A percentile compares a stretch with the other conserved stretches of the same genome.
Conservation (phyloP, 352 stramenopile species). For the Phytophthora litchii region DNA sequence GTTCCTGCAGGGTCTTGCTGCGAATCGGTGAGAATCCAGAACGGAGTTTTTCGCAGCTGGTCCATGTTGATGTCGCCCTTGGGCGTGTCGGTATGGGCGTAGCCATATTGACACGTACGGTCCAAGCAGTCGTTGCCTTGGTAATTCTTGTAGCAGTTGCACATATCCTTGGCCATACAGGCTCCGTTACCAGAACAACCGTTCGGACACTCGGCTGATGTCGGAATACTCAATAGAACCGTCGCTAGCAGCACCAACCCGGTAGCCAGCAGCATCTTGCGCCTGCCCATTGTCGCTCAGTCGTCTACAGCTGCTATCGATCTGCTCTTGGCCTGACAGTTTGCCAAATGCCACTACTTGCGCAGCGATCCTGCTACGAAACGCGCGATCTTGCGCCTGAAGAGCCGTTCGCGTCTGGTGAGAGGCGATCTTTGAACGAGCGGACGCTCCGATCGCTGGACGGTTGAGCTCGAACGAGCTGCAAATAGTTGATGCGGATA, state of each 20-base stretch:
- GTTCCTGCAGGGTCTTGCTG: constrained; percentile 70
- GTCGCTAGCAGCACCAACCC: constrained; percentile 29
- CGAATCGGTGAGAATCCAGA: constrained; percentile 72
- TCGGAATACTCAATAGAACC: constrained; percentile 24
- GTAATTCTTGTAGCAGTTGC: constrained; percentile 87
- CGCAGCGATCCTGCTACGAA: not conserved
- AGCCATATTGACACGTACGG: constrained; percentile 86
- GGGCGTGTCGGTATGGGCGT: constrained; percentile 91
- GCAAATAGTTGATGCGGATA: constrained; percentile 20
- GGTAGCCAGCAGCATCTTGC: constrained; percentile 20
- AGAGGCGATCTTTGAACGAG: constrained; percentile 29
- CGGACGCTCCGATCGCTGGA: constrained; percentile 12
- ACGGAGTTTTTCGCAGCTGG: constrained; percentile 16
- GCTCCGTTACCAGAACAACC: constrained; percentile 85
- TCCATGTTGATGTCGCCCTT: constrained; percentile 95
- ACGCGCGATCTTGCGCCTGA: constrained; percentile 28
- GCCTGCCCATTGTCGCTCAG: constrained; percentile 23
- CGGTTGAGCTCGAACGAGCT: constrained; percentile 14
- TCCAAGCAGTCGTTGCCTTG: constrained; percentile 84
- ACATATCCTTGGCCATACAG: constrained; percentile 85
- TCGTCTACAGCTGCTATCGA: not conserved
- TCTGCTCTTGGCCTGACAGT: constrained; percentile 2
- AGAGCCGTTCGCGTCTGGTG: constrained; percentile 34
- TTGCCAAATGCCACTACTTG: constrained; percentile 30
- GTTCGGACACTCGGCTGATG: constrained; percentile 66